Evolutionary conservation across 106 monocot species (phyloP), one percentile per base, ranked within the genome.

Genomic region (Dendrobium nobile): DNA sequence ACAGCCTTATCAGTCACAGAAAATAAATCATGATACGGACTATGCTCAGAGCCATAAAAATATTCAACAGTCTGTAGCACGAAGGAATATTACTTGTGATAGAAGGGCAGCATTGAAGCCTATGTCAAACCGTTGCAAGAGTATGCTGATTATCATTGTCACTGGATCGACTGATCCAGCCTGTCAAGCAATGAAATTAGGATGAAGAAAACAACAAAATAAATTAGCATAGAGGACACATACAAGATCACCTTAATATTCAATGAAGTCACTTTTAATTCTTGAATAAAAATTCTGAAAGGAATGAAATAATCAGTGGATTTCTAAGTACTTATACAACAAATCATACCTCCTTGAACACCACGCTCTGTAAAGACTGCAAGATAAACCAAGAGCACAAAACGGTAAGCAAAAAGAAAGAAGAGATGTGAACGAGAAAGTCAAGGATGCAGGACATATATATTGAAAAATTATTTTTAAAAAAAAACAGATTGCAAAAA

Each of bases 311-410:
- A 72, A 72, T 19, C 42, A 74, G n/a, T 19, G 44, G 20, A 27
- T 72, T 13, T 28, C 40, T 15, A 37, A n/a, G 74, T 74, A 43
- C 74, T 74, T 74, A 2, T 42, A 20, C 5, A 19, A 17, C 8
- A 75, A 72, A 82, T 1, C 77, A 65, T 94, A 98, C 98, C 90
- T 95, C 89, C 77, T 93, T 98, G 82, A 98, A 95, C 74, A 95
- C 89, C 77, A 98, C 92, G 83, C 94, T 98, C 85, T 98, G 98
- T 28, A 98, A 73, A 67, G 98, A 92, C 98, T 98, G 98, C 87
- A 89, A 84, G 54, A 78, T 74, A 77, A 85, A 72, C 41, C 19
- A 67, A 58, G 4, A 75, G 19, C 10, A 27, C 48, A 42, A 2
- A 37, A 70, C 72, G 40, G 67, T 56, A 79, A 80, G 54, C n/a